A percentile compares a stretch with the other conserved stretches of the same genome.
Conservation (phyloP, 495 filamentous ascomycete genomes). For the Trichoderma parareesei region DNA sequence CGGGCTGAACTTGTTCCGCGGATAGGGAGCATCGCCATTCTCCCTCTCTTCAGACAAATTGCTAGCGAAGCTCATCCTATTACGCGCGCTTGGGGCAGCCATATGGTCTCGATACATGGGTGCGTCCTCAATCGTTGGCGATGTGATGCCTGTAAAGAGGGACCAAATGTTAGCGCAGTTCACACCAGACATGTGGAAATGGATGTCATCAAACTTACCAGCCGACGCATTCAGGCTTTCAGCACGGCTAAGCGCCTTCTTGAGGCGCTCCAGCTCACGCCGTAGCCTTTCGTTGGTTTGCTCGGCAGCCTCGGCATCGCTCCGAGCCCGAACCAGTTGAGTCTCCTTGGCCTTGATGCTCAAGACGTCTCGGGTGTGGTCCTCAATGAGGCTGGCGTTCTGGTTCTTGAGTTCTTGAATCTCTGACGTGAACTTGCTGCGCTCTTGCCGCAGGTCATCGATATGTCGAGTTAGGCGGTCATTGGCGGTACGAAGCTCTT, state of each 20-base stretch:
- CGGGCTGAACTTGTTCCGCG: slow-evolving; percentile 47
- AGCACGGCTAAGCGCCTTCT: slow-evolving; percentile 57
- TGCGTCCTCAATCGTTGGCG: slow-evolving; percentile 39
- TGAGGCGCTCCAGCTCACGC: slow-evolving; percentile 86
- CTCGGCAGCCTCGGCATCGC: slow-evolving; percentile 83
- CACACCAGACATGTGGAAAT: too few relatives aligned
- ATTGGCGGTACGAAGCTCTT: slow-evolving; percentile 75
- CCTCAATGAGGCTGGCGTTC: slow-evolving; percentile 94
- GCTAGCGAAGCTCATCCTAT: slow-evolving; percentile 60
- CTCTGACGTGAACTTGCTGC: slow-evolving; percentile 63
- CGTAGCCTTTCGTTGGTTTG: slow-evolving; percentile 71
- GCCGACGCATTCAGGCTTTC: slow-evolving; percentile 36
- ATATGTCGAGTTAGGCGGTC: slow-evolving; percentile 62
- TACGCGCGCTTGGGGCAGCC: slow-evolving; percentile 25
- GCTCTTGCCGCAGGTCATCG: slow-evolving; percentile 70
- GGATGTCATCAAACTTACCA: slow-evolving; percentile 25
- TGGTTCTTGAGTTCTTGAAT: slow-evolving; percentile 87
- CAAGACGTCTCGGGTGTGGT: slow-evolving; percentile 90
- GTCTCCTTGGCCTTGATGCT: slow-evolving; percentile 98
- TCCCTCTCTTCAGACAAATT: slow-evolving; percentile 80
- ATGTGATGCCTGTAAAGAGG: slow-evolving; percentile 22
- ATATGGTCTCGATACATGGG: slow-evolving; percentile 48
- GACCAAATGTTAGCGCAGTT: background rate
- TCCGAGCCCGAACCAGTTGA: slow-evolving; percentile 82
- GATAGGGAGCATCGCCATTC: slow-evolving; percentile 45